phyloP scores from a whole-genome alignment of 2,329 filamentous ascomycete species.

The Botrytis medusae region DNA sequence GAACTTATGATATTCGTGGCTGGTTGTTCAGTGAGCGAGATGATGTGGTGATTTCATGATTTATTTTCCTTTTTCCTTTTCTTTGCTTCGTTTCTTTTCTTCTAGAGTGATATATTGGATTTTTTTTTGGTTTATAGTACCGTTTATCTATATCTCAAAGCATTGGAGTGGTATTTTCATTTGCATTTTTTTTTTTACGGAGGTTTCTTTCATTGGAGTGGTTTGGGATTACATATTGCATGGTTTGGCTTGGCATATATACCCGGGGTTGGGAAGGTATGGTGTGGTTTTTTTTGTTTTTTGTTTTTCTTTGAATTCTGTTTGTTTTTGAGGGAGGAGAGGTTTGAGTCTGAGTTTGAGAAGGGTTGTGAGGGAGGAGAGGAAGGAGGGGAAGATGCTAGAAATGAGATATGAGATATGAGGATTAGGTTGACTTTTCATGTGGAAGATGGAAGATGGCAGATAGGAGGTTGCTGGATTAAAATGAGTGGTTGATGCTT shows the following conservation, averaged over 20 bases:
- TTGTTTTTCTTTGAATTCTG: not conserved
- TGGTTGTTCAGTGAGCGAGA: not conserved
- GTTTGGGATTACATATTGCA: not conserved
- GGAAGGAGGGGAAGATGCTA: not conserved
- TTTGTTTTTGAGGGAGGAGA: not conserved
- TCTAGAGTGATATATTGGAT: not conserved
- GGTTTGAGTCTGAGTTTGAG: too few relatives aligned
- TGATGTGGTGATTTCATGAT: not conserved
- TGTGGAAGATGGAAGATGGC: not conserved
- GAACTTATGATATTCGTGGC: not conserved
- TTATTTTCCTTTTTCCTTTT: not conserved
- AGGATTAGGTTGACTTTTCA: not conserved
- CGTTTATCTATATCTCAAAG: not conserved
- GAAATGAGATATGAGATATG: not conserved
- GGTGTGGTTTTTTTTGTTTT: not conserved
- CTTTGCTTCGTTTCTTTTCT: not conserved
- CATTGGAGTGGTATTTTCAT: not conserved
- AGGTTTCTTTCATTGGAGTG: not conserved
- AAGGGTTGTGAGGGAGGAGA: too few relatives aligned
- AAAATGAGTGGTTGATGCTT: not conserved
- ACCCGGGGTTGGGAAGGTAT: not conserved
- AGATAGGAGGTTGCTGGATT: not conserved
- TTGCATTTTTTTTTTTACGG: not conserved
- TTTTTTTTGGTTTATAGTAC: not conserved
- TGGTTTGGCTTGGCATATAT: not conserved